These are phyloP conservation scores for Pseudogymnoascus sp. DNA, from an alignment of 2,329 filamentous ascomycete genomes.

Conservation along the genomic window DNA sequence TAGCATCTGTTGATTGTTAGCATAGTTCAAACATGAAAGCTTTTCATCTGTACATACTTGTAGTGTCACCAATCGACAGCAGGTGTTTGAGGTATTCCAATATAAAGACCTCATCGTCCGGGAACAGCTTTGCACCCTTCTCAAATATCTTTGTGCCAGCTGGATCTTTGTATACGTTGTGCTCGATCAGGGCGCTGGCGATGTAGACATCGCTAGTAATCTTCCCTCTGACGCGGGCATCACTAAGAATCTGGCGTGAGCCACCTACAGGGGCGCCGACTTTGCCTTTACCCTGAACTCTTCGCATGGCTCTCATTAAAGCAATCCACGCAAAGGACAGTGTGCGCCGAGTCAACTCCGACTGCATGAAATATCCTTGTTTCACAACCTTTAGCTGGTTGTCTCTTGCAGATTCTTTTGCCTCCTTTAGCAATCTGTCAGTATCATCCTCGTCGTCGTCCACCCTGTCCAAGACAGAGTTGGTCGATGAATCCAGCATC, in stretches of 20 bases:
- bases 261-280: slow-evolving; percentile 42
- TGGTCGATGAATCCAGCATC: slow-evolving; percentile 27
- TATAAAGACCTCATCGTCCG: slow-evolving; percentile 86
- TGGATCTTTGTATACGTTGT: slow-evolving; percentile 89
- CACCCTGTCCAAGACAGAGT: slow-evolving; percentile 37
- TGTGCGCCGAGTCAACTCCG: slow-evolving; percentile 69
- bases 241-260: slow-evolving; percentile 79
- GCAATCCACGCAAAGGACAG: slow-evolving; percentile 94
- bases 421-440: slow-evolving; percentile 26
- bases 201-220: slow-evolving; percentile 94
- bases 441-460: slow-evolving; percentile 45
- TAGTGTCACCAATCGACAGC: slow-evolving; percentile 84
- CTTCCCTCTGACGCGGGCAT: slow-evolving; percentile 78
- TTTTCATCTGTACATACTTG: slow-evolving; percentile 54
- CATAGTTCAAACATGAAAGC: not conserved
- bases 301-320: slow-evolving; percentile 85
- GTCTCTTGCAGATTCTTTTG: slow-evolving; percentile 43
- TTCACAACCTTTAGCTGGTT: slow-evolving; percentile 55
- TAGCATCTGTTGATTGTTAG: slow-evolving; percentile 57
- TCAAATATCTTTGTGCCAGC: slow-evolving; percentile 95
- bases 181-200: slow-evolving; percentile 85
- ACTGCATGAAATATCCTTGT: slow-evolving; percentile 64
- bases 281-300: slow-evolving; percentile 76
- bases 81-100: slow-evolving; percentile 94
- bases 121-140: slow-evolving; percentile 85